A percentile compares a stretch with the other conserved stretches of the same genome.
These are phyloP conservation scores for Colletotrichum tropicicola DNA, from an alignment of 2,329 filamentous ascomycete species.

Conservation along the genomic window DNA sequence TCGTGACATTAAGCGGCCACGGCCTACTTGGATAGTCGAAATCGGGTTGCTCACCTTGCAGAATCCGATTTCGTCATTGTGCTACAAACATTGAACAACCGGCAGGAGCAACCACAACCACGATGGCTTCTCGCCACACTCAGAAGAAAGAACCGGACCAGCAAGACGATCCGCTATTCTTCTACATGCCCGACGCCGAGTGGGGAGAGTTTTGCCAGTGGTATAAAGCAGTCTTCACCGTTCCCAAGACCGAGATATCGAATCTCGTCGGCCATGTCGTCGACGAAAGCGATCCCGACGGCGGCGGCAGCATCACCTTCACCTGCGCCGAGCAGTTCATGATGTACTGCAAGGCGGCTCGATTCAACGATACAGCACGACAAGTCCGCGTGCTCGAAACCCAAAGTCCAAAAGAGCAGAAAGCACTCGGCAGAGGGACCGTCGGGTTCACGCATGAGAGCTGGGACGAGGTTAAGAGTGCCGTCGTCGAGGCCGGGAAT, in stretches of 20 bases:
- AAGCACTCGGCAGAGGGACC: conserved; percentile 37
- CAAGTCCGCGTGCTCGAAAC: conserved; percentile 37
- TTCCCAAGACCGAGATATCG: conserved; percentile 38
- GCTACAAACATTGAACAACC: too few species aligned
- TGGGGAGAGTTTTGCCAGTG: conserved; percentile 48
- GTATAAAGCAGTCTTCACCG: conserved; percentile 38
- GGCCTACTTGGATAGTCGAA: too few species aligned
- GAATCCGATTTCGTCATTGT: too few species aligned
- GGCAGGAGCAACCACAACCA: too few species aligned
- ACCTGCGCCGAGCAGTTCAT: conserved; percentile 50
- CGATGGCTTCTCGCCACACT: too few species aligned
- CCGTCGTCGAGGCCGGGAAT: conserved; percentile 41
- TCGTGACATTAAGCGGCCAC: too few species aligned
- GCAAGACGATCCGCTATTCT: conserved; percentile 34
- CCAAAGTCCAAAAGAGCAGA: conserved; percentile 39
- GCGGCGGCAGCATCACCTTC: conserved; percentile 37
- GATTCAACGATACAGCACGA: conserved; percentile 40
- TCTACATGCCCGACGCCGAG: conserved; percentile 40
- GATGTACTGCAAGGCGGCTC: conserved; percentile 51
- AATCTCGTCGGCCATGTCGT: conserved; percentile 37
- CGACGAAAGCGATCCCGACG: conserved; percentile 23
- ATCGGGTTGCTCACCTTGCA: too few species aligned
- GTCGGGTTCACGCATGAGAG: conserved; percentile 37
- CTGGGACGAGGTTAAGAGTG: conserved; percentile 43
- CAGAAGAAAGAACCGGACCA: too few species aligned